Base-by-base conservation (phyloP, 768 basidiomycete species). In the Heimioporus sp. region DNA sequence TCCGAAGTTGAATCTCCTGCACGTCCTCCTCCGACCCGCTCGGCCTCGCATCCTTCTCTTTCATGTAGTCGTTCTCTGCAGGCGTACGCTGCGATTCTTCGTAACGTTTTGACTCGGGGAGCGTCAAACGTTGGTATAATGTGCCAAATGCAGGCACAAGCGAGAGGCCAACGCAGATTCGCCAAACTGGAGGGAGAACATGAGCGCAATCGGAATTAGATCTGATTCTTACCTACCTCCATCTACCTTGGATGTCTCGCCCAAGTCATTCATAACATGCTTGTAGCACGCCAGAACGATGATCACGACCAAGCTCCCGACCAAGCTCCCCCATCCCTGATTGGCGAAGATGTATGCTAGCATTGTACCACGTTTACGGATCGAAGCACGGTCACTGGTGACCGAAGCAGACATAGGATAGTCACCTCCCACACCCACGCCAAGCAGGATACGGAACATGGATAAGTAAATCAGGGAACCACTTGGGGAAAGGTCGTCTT, bases 351-450 rank as follows among this genome's bases (percentile, higher is more conserved):
- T 86, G 62, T 86, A 88, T 19, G 83, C 76, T n/a, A 92, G 76
- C 69, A 91, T 76, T 0, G 84, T 85, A 0, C 89, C 89, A 15
- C 86, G 78, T 45, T 86, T 82, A 35, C 80, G 74, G 36, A 89
- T 63, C 55, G 78, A 78, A 7, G 87, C 76, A 13, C 86, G 77
- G 58, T 91, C 88, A 7, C 80, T 80, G 11, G 85, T 80, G 51
- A 89, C 73, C 10, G 80, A 80, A 0, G 87, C 86, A 11, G 79
- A 82, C 86, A 90, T 85, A 2, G 87, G 86, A 61, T 89, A 89
- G 65, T 90, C 90, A 3, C 86, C 89, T 15, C 87, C 90, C 1
- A 91, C 82, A 20, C 89, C 90, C 16, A 92, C 70, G 0, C 90
- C 90, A 34, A 91, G 80, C 8, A 91, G 60, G 47, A 90, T 85